Evolutionary conservation across 1,284 basidiomycete genomes (phyloP).

Genomic region (Gastroboletus turbinatus): DNA sequence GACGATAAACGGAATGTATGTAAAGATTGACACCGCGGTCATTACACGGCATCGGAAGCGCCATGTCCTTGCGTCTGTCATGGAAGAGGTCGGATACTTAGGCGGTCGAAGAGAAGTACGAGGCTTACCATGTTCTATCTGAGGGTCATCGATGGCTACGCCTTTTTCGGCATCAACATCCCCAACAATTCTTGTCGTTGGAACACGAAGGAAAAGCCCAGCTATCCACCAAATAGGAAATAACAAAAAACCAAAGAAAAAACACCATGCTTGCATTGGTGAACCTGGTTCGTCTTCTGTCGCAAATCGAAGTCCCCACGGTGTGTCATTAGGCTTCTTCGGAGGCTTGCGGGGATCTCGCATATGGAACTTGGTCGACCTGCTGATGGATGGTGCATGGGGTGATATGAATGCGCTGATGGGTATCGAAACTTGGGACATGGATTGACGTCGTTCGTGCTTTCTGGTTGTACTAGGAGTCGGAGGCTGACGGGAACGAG

Average conservation of each 20-base stretch:
- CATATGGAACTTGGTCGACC: slow-evolving; percentile 67
- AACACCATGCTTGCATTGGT: slow-evolving; percentile 70
- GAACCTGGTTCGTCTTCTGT: slow-evolving; percentile 57
- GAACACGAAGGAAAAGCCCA: slow-evolving; percentile 53
- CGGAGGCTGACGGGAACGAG: slow-evolving; percentile 36
- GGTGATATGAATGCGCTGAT: slow-evolving; percentile 73
- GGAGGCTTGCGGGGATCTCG: slow-evolving; percentile 70
- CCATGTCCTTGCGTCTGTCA: slow-evolving; percentile 67
- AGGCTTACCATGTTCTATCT: slow-evolving; percentile 68
- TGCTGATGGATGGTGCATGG: slow-evolving; percentile 65
- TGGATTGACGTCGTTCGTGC: slow-evolving; percentile 46
- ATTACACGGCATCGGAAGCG: slow-evolving; percentile 71
- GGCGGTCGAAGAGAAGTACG: not conserved
- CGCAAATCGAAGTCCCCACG: slow-evolving; percentile 57
- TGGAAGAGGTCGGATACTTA: slow-evolving; percentile 10
- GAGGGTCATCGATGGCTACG: slow-evolving; percentile 72
- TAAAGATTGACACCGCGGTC: slow-evolving; percentile 61
- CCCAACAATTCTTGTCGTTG: slow-evolving; percentile 59
- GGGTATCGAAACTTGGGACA: slow-evolving; percentile 70
- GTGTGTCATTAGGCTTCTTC: slow-evolving; percentile 50
- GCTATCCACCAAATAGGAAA: slow-evolving; percentile 80
- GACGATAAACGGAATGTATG: slow-evolving; percentile 77
- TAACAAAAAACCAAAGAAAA: slow-evolving; percentile 70
- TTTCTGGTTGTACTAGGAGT: slow-evolving; percentile 27
- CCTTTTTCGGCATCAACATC: slow-evolving; percentile 63